phyloP scores from a whole-genome alignment of 225 moss, liverwort and hornwort species.

The Physcomitrium patens region DNA sequence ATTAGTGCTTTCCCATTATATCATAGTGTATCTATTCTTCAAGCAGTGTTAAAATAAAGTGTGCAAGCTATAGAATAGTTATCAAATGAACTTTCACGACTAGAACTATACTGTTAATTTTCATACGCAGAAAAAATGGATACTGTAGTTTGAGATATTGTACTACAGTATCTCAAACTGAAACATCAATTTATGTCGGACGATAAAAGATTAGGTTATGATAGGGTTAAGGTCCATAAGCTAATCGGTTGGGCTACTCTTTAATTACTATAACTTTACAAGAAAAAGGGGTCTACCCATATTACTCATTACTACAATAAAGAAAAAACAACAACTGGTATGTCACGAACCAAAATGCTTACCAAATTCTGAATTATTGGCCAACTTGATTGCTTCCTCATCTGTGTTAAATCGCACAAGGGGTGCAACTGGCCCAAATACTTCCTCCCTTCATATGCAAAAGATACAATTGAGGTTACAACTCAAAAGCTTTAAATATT shows the following conservation, averaged over 20 bases:
- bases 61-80: too few species aligned
- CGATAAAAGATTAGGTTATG: not conserved
- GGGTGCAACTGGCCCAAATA: slow-evolving; percentile 97
- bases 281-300: not conserved
- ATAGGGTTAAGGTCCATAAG: not conserved
- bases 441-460: slow-evolving; percentile 69
- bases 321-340: not conserved
- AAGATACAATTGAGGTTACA: not conserved
- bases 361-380: slow-evolving; percentile 90
- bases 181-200: not conserved
- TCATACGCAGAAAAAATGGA: not conserved
- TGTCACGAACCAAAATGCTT: slow-evolving; percentile 16
- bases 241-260: too few species aligned
- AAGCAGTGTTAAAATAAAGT: not conserved
- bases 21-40: not conserved
- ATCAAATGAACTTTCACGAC: too few species aligned
- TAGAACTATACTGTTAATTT: not conserved
- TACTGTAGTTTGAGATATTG: too few species aligned
- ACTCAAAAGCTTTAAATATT: not conserved
- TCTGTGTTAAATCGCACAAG: slow-evolving; percentile 87
- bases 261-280: not conserved
- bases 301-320: slow-evolving; percentile 10
- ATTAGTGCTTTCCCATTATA: not conserved
- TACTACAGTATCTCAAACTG: not conserved
- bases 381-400: slow-evolving; percentile 78